A percentile compares a stretch with the other conserved stretches of the same genome.
Conservation (phyloP, 805 yeast genomes). For the Saccharomyces paradoxus region DNA sequence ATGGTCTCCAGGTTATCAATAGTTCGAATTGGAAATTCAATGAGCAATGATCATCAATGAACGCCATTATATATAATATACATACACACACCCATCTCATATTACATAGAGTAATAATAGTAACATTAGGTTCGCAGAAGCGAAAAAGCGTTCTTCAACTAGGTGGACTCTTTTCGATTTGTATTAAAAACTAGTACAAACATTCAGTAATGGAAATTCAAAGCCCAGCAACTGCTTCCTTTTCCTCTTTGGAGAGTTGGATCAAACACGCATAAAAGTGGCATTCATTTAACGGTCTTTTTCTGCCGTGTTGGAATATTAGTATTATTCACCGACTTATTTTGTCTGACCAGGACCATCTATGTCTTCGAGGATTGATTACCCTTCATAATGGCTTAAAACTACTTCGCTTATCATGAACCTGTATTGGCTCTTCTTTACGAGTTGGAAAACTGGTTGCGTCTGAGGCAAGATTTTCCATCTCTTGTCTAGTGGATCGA, state of each 20-base stretch:
- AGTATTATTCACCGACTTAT: neutral
- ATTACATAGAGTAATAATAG: neutral
- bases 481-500: neutral
- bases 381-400: neutral
- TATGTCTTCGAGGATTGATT: neutral
- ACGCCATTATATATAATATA: neutral
- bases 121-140: neutral
- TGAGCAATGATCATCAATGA: neutral
- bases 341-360: neutral
- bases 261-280: neutral
- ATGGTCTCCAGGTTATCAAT: conserved; percentile 41
- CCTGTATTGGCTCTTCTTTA: neutral
- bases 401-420: neutral
- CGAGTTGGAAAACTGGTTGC: neutral
- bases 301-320: neutral
- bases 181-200: neutral
- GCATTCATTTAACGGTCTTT: too few relatives aligned
- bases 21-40: neutral
- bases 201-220: neutral
- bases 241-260: neutral
- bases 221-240: too few relatives aligned
- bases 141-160: neutral
- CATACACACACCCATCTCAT: neutral
- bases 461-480: neutral
- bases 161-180: neutral